Conservation (phyloP, 2,329 filamentous ascomycete genomes). For the Hymenoscyphus linearis region DNA sequence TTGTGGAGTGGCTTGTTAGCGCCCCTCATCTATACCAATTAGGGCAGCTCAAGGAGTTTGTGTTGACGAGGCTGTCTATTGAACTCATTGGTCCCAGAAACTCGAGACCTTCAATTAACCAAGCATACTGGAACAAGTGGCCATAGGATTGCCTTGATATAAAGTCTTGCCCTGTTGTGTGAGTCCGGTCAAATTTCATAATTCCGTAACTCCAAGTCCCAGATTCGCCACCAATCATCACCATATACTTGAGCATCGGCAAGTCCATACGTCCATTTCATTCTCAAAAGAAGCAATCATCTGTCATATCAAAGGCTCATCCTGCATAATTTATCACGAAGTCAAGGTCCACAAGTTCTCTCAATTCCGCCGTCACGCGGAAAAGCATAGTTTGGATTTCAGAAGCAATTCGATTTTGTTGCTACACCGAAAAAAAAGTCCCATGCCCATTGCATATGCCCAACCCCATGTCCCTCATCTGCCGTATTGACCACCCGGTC, state of each 20-base stretch:
- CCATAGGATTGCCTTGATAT: no score
- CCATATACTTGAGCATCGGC: no score
- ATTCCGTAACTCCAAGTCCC: not conserved
- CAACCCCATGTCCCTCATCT: constrained; percentile 26
- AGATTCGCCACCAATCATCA: not conserved
- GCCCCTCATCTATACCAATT: not conserved
- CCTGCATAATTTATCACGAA: constrained; percentile 1
- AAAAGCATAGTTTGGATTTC: constrained; percentile 8
- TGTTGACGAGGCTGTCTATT: not conserved
- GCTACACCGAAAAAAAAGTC: constrained; percentile 32
- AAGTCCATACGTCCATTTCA: not conserved
- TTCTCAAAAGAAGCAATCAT: not conserved
- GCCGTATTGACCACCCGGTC: constrained; percentile 23
- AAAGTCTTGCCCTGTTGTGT: no score
- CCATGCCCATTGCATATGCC: constrained; percentile 30
- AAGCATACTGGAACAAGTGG: no score
- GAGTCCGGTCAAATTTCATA: no score
- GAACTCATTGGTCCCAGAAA: not conserved
- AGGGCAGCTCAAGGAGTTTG: no score
- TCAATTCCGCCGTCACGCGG: not conserved
- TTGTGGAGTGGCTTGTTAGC: not conserved
- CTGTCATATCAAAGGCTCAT: constrained; percentile 1
- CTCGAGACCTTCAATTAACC: no score
- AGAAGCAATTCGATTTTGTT: constrained; percentile 28
- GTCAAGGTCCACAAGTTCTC: not conserved